Evolutionary conservation across 2,329 filamentous ascomycete genomes (phyloP).

Genomic region (Tolypocladium endophyticum): DNA sequence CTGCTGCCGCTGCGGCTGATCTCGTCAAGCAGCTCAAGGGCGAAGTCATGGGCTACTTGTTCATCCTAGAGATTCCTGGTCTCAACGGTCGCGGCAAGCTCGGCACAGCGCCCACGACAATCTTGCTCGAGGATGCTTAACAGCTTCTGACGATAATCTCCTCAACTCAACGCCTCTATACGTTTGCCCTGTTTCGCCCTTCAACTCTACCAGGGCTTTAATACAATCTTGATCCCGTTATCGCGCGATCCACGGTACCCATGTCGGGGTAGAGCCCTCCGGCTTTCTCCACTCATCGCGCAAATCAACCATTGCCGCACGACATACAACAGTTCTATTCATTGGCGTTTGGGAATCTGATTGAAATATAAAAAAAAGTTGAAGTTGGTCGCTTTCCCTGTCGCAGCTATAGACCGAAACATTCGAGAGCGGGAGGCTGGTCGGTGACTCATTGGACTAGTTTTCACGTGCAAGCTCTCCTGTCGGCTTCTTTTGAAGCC

Average conservation of each 20-base stretch:
- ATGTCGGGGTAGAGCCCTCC: background rate
- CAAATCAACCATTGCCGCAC: background rate
- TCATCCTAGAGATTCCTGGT: constrained; percentile 91
- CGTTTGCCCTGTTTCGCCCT: background rate
- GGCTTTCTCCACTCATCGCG: background rate
- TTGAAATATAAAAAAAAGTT: background rate
- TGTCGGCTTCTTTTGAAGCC: background rate
- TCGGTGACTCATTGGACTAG: background rate
- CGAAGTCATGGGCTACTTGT: constrained; percentile 77
- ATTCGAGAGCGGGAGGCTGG: background rate
- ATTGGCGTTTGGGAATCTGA: background rate
- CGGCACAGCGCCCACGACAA: constrained; percentile 64
- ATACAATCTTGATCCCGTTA: background rate
- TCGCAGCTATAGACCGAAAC: background rate
- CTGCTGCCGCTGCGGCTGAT: constrained; percentile 75
- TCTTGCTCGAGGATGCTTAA: constrained; percentile 56
- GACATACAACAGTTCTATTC: background rate
- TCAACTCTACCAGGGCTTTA: background rate
- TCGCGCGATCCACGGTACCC: background rate
- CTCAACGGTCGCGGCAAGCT: constrained; percentile 89
- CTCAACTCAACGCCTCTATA: background rate
- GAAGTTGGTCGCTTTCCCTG: background rate
- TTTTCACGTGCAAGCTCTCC: background rate
- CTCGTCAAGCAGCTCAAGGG: constrained; percentile 82
- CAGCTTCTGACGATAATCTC: background rate